Evolutionary conservation across 2,329 filamentous ascomycete genomes (phyloP).

Genomic region (Colletotrichum graminicola): DNA sequence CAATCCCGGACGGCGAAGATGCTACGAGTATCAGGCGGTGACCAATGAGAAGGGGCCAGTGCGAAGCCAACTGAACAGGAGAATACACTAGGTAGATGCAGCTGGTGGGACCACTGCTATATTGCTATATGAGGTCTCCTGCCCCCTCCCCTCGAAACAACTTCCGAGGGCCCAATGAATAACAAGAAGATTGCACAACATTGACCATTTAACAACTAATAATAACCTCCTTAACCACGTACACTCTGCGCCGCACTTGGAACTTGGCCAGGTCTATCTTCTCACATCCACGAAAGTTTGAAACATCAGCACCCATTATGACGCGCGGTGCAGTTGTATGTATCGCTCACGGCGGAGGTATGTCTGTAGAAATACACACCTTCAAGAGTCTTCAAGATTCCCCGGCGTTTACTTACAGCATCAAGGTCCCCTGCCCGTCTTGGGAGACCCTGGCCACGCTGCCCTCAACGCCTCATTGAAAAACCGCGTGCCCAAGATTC

Average conservation of each 20-base stretch:
- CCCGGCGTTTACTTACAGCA: not conserved
- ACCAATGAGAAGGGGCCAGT: slow-evolving; percentile 17
- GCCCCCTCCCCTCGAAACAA: not conserved
- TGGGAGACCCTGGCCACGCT: slow-evolving; percentile 66
- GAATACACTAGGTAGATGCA: not conserved
- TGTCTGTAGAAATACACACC: slow-evolving; percentile 45
- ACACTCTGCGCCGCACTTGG: not conserved
- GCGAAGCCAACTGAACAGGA: slow-evolving; percentile 6
- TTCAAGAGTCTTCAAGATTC: not conserved
- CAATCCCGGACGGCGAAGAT: slow-evolving; percentile 31
- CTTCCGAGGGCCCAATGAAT: not conserved
- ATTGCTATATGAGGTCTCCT: slow-evolving; percentile 16
- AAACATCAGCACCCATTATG: slow-evolving; percentile 49
- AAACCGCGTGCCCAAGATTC: slow-evolving; percentile 65
- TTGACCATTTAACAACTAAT: slow-evolving; percentile 21
- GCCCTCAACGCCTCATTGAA: slow-evolving; percentile 64
- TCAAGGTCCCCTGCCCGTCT: slow-evolving; percentile 67
- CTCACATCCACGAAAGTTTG: not conserved
- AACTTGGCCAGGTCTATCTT: not conserved
- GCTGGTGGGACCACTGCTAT: not conserved
- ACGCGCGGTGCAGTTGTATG: slow-evolving; percentile 59
- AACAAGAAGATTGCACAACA: not conserved
- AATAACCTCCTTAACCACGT: not conserved
- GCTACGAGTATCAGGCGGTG: not conserved
- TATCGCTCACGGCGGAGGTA: slow-evolving; percentile 64